phyloP scores from a whole-genome alignment of 768 basidiomycete genomes.

The Xerocomus brunneocitrinus region DNA sequence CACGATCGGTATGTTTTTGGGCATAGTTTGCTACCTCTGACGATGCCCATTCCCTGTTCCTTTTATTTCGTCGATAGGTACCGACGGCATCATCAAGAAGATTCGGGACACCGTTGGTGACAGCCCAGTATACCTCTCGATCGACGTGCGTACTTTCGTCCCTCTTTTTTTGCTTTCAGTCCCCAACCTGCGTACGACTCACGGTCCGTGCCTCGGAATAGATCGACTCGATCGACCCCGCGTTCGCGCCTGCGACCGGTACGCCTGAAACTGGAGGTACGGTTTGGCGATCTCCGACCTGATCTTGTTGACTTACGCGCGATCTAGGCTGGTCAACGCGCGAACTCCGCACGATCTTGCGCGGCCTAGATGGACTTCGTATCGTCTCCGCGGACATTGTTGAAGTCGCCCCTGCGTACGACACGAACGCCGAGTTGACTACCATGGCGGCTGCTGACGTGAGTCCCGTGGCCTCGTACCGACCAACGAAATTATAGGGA shows the following conservation, averaged over 20 bases:
- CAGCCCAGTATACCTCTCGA: constrained; percentile 72
- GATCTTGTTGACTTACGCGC: background rate
- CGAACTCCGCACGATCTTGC: constrained; percentile 70
- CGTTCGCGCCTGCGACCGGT: constrained; percentile 79
- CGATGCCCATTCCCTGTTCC: background rate
- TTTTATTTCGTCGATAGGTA: constrained; percentile 39
- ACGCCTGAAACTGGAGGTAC: constrained; percentile 77
- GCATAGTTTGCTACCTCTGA: background rate
- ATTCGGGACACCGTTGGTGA: constrained; percentile 76
- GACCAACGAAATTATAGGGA: background rate
- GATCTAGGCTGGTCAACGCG: constrained; percentile 64
- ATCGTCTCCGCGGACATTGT: constrained; percentile 83
- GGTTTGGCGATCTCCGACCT: background rate
- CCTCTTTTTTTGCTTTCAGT: background rate
- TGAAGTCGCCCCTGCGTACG: constrained; percentile 81
- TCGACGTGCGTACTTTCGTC: constrained; percentile 47
- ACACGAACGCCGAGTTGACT: constrained; percentile 59
- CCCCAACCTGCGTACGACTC: background rate
- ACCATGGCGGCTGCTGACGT: constrained; percentile 62
- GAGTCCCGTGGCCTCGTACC: constrained; percentile 20
- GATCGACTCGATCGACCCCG: constrained; percentile 80
- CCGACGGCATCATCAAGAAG: constrained; percentile 71
- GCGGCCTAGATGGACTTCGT: constrained; percentile 69
- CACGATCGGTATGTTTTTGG: constrained; percentile 51
- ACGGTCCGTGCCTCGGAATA: constrained; percentile 19